These are phyloP conservation scores for Apiotrichum porosum DNA, from an alignment of 1,284 basidiomycete genomes.

Conservation along the genomic window DNA sequence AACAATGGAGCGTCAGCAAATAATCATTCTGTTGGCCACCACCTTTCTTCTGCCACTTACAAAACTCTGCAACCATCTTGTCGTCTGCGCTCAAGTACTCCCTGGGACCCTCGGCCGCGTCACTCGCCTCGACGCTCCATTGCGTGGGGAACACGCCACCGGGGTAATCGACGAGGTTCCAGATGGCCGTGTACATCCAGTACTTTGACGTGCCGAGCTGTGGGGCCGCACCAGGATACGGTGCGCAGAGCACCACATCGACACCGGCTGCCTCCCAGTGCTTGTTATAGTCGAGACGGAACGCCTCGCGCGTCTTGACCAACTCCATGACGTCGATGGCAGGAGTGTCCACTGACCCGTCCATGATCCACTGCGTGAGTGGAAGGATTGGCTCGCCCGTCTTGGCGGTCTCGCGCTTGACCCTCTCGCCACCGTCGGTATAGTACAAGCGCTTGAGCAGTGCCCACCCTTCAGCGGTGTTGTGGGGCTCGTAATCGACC, in stretches of 20 bases:
- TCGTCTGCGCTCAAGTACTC: background rate
- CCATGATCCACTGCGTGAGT: background rate
- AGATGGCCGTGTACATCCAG: slow-evolving; percentile 56
- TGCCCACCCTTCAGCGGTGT: slow-evolving; percentile 22
- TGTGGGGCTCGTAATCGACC: slow-evolving; percentile 22
- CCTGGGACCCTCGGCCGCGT: slow-evolving; percentile 18
- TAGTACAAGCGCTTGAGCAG: slow-evolving; percentile 36
- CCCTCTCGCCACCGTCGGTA: slow-evolving; percentile 34
- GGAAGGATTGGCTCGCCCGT: slow-evolving; percentile 32
- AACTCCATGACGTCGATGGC: slow-evolving; percentile 28
- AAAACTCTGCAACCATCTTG: slow-evolving; percentile 51
- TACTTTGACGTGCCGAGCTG: slow-evolving; percentile 21
- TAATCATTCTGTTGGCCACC: too few species aligned
- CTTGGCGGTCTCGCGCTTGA: slow-evolving; percentile 14
- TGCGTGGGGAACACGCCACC: slow-evolving; percentile 61
- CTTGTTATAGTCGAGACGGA: slow-evolving; percentile 11
- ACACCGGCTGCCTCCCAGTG: slow-evolving; percentile 16
- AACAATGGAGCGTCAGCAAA: background rate
- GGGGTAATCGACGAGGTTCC: slow-evolving; percentile 64
- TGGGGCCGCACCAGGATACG: slow-evolving; percentile 24
- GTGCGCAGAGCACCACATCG: slow-evolving; percentile 24
- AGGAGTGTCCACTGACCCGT: slow-evolving; percentile 13
- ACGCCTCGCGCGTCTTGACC: slow-evolving; percentile 4
- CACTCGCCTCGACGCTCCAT: slow-evolving; percentile 32
- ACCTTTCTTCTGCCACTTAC: slow-evolving; percentile 47